These are phyloP conservation scores for Fomitopsis pulvina DNA, from an alignment of 768 basidiomycete genomes.

Conservation along the genomic window DNA sequence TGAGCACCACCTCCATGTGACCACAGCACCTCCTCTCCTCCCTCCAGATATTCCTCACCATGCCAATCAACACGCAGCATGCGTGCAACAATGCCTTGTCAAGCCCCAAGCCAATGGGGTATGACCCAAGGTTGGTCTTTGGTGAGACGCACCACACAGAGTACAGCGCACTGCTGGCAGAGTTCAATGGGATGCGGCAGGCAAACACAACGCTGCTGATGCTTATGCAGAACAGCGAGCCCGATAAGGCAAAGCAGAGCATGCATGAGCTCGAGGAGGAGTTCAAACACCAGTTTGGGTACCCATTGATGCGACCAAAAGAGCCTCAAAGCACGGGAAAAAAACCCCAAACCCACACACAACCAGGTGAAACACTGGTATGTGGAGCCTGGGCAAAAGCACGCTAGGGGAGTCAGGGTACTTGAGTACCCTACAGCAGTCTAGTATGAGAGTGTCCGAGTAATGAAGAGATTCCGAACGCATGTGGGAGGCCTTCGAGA, in stretches of 20 bases:
- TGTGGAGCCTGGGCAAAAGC: too few species aligned
- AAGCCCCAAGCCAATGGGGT: background rate
- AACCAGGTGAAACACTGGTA: too few species aligned
- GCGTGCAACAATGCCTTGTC: background rate
- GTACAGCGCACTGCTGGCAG: background rate
- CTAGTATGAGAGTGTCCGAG: too few species aligned
- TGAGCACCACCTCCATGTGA: background rate
- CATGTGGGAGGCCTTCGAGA: too few species aligned
- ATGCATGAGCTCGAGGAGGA: conserved; percentile 78
- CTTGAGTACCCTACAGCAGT: too few species aligned
- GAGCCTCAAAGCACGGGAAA: too few species aligned
- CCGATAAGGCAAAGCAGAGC: conserved; percentile 48
- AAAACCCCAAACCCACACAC: too few species aligned
- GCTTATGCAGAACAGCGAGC: conserved; percentile 63
- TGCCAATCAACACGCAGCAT: background rate
- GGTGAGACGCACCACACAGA: background rate
- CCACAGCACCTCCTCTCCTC: background rate
- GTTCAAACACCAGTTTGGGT: conserved; percentile 77
- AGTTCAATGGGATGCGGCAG: conserved; percentile 1
- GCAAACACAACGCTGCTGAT: conserved; percentile 29
- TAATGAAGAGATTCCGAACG: too few species aligned
- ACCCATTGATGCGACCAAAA: too few species aligned
- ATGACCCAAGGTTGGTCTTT: background rate
- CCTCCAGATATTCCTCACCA: background rate
- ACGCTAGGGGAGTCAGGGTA: too few species aligned